Evolutionary conservation across 768 basidiomycete species (phyloP).

Genomic region (Lentinula guzmanii): DNA sequence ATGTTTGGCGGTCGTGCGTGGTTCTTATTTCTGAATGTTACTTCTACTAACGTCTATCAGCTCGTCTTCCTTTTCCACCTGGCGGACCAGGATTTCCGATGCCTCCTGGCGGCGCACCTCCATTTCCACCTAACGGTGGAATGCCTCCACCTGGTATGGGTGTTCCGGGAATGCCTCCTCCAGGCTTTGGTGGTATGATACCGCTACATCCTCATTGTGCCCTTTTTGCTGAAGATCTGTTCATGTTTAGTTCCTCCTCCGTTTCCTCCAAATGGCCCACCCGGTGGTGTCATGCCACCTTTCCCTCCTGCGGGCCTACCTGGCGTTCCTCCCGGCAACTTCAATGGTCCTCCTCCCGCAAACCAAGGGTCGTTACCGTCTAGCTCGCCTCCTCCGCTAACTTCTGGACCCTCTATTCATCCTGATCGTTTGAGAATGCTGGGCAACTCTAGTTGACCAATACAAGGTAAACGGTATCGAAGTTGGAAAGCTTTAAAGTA

Average conservation of each 20-base stretch:
- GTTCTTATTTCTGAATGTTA: constrained; percentile 1
- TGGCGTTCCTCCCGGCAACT: constrained; percentile 11
- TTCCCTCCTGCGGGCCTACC: constrained; percentile 35
- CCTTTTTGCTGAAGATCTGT: constrained; percentile 3
- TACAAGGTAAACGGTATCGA: neutral
- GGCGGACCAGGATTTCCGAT: constrained; percentile 47
- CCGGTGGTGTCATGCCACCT: constrained; percentile 40
- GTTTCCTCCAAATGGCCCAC: constrained; percentile 45
- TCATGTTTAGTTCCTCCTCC: constrained; percentile 35
- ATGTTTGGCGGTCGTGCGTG: constrained; percentile 9
- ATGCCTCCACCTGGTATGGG: constrained; percentile 41
- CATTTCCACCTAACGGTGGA: constrained; percentile 62
- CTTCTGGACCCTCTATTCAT: constrained; percentile 63
- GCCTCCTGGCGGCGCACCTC: constrained; percentile 54
- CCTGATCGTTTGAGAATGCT: constrained; percentile 84
- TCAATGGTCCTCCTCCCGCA: constrained; percentile 19
- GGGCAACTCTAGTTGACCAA: constrained; percentile 19
- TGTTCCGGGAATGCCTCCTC: constrained; percentile 32
- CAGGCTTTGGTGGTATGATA: constrained; percentile 37
- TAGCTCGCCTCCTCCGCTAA: constrained; percentile 20
- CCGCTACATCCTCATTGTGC: constrained; percentile 4
- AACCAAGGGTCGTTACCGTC: constrained; percentile 26
- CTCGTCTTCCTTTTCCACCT: constrained; percentile 68
- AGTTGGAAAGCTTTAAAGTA: neutral
- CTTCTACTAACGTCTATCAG: constrained; percentile 21